These are phyloP conservation scores for Theileria annulata DNA, from an alignment of 169 alveolate species.

Conservation along the genomic window DNA sequence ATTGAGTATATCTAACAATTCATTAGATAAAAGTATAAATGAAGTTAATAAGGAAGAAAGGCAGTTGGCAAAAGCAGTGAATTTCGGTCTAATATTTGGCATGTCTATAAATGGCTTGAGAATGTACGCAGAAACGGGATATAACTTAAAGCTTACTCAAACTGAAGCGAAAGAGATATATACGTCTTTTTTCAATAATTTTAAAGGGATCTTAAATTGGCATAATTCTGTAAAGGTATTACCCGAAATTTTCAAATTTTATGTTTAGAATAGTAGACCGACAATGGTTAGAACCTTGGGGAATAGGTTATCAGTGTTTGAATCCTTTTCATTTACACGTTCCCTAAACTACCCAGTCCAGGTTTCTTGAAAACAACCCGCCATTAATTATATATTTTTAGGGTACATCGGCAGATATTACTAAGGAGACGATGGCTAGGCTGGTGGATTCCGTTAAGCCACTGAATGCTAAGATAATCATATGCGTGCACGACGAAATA, in stretches of 20 bases:
- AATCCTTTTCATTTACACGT: constrained; percentile 79
- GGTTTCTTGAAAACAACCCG: constrained; percentile 11
- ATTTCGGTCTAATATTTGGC: constrained; percentile 85
- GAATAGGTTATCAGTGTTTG: constrained; percentile 78
- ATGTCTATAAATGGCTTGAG: constrained; percentile 79
- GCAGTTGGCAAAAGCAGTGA: constrained; percentile 87
- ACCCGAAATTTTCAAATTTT: constrained; percentile 3
- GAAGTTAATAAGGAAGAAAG: constrained; percentile 81
- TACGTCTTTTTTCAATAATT: constrained; percentile 77
- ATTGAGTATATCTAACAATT: neutral
- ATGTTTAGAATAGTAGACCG: constrained; percentile 52
- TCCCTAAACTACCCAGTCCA: constrained; percentile 85
- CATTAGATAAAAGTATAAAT: constrained; percentile 34
- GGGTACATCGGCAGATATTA: constrained; percentile 86
- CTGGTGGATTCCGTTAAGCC: constrained; percentile 67
- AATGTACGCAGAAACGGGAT: constrained; percentile 79
- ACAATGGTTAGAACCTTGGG: constrained; percentile 73
- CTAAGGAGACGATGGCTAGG: constrained; percentile 80
- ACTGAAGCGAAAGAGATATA: constrained; percentile 76
- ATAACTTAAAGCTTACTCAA: constrained; percentile 70
- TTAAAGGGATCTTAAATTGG: constrained; percentile 79
- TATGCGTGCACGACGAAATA: constrained; percentile 84
- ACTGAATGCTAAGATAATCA: constrained; percentile 73
- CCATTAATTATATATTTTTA: neutral
- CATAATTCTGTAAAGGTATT: constrained; percentile 79